Evolutionary conservation across 2,329 filamentous ascomycete genomes (phyloP).

Genomic region (Talaromyces amestolkiae): DNA sequence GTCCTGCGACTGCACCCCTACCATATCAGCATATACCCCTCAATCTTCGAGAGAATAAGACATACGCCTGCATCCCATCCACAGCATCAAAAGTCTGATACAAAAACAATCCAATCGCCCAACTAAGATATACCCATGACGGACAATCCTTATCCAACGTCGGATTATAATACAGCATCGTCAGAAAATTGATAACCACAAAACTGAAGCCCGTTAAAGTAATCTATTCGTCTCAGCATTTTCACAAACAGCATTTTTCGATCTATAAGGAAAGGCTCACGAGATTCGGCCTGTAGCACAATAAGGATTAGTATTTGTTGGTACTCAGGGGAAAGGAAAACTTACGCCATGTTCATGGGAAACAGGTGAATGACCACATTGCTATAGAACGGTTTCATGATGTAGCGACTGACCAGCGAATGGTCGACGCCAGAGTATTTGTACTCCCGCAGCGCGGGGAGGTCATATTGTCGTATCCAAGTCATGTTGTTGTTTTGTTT

Average conservation of each 20-base stretch:
- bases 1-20: slow-evolving; percentile 66
- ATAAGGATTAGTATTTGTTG: background rate
- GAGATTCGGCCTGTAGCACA: slow-evolving; percentile 46
- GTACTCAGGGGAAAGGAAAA: slow-evolving; percentile 26
- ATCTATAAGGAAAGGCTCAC: slow-evolving; percentile 33
- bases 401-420: slow-evolving; percentile 84
- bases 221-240: slow-evolving; percentile 52
- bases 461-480: slow-evolving; percentile 88
- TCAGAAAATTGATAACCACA: slow-evolving; percentile 83
- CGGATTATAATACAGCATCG: slow-evolving; percentile 94
- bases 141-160: slow-evolving; percentile 90
- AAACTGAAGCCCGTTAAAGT: slow-evolving; percentile 89
- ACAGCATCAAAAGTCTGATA: slow-evolving; percentile 99
- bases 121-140: slow-evolving; percentile 89
- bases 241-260: background rate
- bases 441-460: slow-evolving; percentile 87
- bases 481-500: slow-evolving; percentile 60
- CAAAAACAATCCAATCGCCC: slow-evolving; percentile 83
- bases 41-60: slow-evolving; percentile 24
- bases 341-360: slow-evolving; percentile 87
- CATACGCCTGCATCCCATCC: slow-evolving; percentile 87
- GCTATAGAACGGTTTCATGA: slow-evolving; percentile 97
- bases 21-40: slow-evolving; percentile 19
- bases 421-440: slow-evolving; percentile 92
- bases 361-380: slow-evolving; percentile 92